Percentiles rank a stretch among this genome's conserved stretches.
Conservation (phyloP, 2,329 filamentous ascomycete genomes). For the Phyllosticta citribraziliensis region DNA sequence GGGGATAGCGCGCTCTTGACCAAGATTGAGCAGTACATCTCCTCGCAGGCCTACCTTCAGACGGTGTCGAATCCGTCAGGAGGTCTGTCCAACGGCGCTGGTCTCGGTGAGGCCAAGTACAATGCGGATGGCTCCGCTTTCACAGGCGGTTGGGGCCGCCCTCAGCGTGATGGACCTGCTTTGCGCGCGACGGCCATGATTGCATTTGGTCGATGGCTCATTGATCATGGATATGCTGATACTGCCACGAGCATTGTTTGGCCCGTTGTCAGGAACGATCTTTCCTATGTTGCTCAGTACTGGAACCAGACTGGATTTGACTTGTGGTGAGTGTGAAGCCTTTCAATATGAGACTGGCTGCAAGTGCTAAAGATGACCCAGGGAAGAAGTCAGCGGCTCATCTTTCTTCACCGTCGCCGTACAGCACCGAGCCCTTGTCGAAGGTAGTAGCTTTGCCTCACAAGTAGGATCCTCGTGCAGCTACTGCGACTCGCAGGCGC, state of each 20-base stretch:
- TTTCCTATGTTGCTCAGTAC: constrained; percentile 34
- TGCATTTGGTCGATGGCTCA: constrained; percentile 30
- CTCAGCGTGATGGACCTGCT: constrained; percentile 36
- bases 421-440: constrained; percentile 25
- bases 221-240: constrained; percentile 13
- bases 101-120: constrained; percentile 36
- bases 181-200: constrained; percentile 34
- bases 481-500: constrained; percentile 28
- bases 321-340: constrained; percentile 23
- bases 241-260: constrained; percentile 29
- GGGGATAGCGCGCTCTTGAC: constrained; percentile 9
- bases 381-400: constrained; percentile 33
- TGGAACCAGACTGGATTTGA: constrained; percentile 38
- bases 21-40: constrained; percentile 22
- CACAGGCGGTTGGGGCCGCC: constrained; percentile 31
- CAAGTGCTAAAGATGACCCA: background rate
- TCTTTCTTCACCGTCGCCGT: constrained; percentile 34
- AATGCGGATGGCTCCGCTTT: constrained; percentile 28
- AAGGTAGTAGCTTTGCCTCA: constrained; percentile 25
- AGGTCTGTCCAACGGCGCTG: constrained; percentile 23
- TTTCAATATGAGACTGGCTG: background rate
- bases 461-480: constrained; percentile 29
- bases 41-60: constrained; percentile 27
- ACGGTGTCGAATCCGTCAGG: constrained; percentile 31
- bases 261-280: constrained; percentile 34